Conservation (phyloP, 176 grass and related monocot species). For the Aegilops tauschii region DNA sequence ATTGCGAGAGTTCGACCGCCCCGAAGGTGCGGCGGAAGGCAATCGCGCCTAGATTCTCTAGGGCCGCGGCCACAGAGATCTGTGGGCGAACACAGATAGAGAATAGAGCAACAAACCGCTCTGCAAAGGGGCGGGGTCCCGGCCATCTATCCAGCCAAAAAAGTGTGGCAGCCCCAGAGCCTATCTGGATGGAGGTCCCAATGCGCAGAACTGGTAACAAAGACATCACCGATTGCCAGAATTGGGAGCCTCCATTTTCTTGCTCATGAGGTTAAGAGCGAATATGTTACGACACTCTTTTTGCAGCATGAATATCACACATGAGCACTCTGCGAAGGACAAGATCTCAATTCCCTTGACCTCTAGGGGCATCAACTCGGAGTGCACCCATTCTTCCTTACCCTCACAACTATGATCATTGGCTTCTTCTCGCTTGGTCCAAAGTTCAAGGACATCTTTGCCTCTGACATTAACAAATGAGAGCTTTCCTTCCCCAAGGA, state of each 20-base stretch:
- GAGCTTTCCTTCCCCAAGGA: background rate
- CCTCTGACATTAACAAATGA: background rate
- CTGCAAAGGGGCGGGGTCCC: too few species aligned
- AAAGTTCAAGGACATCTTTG: background rate
- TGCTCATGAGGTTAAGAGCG: background rate
- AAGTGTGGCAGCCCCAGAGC: too few species aligned
- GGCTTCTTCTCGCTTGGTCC: background rate
- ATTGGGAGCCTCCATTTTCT: background rate
- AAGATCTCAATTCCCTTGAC: background rate
- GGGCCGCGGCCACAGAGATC: too few species aligned
- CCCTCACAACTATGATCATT: background rate
- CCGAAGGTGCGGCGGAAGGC: too few species aligned
- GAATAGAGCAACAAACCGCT: too few species aligned
- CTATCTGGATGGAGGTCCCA: too few species aligned
- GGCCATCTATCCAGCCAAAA: too few species aligned
- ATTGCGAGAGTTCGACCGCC: too few species aligned
- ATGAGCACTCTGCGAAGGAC: background rate
- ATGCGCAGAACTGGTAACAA: too few species aligned
- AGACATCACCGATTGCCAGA: too few species aligned
- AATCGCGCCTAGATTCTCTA: too few species aligned
- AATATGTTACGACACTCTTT: background rate
- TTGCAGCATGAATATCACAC: background rate
- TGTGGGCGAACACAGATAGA: too few species aligned
- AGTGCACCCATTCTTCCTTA: background rate
- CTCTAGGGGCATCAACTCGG: background rate